phyloP scores from a whole-genome alignment of 192 early-diverging fungal genomes.

The Coemansia brasiliensis region DNA sequence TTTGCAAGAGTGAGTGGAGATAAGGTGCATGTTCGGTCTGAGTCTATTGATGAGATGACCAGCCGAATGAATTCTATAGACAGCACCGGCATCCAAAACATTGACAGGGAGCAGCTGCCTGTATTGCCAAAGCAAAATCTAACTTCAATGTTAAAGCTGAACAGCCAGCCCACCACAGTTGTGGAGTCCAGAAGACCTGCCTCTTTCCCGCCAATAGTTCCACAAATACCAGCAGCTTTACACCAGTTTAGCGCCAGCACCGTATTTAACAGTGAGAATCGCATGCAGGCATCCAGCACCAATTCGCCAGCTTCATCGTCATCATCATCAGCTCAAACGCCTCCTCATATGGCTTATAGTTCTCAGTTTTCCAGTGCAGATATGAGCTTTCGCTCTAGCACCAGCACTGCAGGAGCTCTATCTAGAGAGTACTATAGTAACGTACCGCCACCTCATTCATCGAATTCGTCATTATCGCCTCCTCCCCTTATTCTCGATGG shows the following conservation, averaged over 20 bases:
- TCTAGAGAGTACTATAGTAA: neutral
- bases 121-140: conserved; percentile 2
- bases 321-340: neutral
- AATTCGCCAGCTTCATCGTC: neutral
- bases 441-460: neutral
- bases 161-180: conserved; percentile 10
- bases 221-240: too few species aligned
- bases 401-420: neutral
- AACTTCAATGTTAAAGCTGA: conserved; percentile 4
- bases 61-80: conserved; percentile 1
- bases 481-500: conserved; percentile 14
- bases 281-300: neutral
- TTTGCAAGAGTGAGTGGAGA: neutral
- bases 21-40: neutral
- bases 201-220: too few species aligned
- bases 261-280: too few species aligned
- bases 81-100: neutral
- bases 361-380: neutral
- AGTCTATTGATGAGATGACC: neutral
- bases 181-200: neutral
- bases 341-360: neutral
- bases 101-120: conserved; percentile 3
- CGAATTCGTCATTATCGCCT: conserved; percentile 2
- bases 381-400: neutral
- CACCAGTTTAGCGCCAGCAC: too few species aligned